Evolutionary conservation across 108 stramenopile species (phyloP).

Genomic region (Pseudonitzschia multiseries): DNA sequence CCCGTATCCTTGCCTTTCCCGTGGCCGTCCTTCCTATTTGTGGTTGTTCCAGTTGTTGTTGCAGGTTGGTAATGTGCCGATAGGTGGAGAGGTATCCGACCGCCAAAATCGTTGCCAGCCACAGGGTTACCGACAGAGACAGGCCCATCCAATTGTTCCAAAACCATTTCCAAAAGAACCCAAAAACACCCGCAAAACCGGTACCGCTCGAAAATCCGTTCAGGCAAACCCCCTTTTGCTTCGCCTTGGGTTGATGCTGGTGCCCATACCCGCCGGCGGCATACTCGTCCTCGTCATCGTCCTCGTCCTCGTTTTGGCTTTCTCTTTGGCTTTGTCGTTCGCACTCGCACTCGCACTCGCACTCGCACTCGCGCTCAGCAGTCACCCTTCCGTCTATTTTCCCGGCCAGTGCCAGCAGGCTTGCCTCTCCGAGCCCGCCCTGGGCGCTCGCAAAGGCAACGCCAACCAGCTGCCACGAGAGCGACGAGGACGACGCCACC

Average conservation of each 20-base stretch:
- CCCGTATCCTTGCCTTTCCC: neutral
- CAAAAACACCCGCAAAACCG: slow-evolving; percentile 77
- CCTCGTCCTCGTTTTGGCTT: neutral
- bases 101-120: slow-evolving; percentile 31
- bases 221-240: slow-evolving; percentile 36
- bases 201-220: slow-evolving; percentile 79
- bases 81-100: slow-evolving; percentile 25
- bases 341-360: neutral
- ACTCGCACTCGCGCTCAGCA: neutral
- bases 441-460: slow-evolving; percentile 72
- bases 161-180: slow-evolving; percentile 63
- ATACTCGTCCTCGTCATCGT: neutral
- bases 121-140: slow-evolving; percentile 25
- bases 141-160: slow-evolving; percentile 34
- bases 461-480: slow-evolving; percentile 59
- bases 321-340: neutral
- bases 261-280: neutral
- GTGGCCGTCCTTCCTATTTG: no score
- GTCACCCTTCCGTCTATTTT: slow-evolving; percentile 37
- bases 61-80: slow-evolving; percentile 7
- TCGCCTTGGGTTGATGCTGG: neutral
- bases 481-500: slow-evolving; percentile 34
- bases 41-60: neutral
- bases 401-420: slow-evolving; percentile 78
- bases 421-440: slow-evolving; percentile 85